Evolutionary conservation across 192 early-diverging fungal species (phyloP).

Genomic region (Phlyctochytrium arcticum): DNA sequence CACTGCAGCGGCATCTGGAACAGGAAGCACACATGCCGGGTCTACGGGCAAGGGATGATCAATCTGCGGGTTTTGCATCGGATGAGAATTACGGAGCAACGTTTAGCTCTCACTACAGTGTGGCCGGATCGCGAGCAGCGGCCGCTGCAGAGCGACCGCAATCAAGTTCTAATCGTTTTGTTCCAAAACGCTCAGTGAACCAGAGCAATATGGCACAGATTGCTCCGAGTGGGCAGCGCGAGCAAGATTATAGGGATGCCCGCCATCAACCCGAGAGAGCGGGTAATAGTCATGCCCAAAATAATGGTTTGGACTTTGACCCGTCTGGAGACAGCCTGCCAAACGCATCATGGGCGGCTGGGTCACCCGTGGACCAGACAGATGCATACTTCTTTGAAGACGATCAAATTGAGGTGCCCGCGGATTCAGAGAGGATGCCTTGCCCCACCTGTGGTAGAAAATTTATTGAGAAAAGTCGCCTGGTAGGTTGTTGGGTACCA

Average conservation of each 20-base stretch:
- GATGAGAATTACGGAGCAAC: no score
- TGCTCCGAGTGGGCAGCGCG: no score
- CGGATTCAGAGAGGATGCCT: conserved; percentile 3
- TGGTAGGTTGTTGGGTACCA: conserved; percentile 24
- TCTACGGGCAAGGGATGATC: no score
- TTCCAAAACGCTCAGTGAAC: neutral
- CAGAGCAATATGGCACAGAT: no score
- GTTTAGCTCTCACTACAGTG: no score
- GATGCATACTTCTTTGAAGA: neutral
- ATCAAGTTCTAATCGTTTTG: neutral
- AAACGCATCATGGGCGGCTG: neutral
- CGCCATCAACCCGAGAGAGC: no score
- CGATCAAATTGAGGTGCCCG: neutral
- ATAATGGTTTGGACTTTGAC: neutral
- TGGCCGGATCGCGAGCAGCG: neutral
- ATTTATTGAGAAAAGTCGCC: conserved; percentile 39
- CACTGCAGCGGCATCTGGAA: neutral
- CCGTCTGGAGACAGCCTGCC: no score
- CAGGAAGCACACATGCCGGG: no score
- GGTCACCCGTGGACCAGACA: neutral
- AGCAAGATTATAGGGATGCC: no score
- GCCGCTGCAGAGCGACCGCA: neutral
- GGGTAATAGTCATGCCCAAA: no score
- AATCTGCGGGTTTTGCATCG: no score
- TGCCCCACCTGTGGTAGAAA: conserved; percentile 45